Base-by-base conservation (phyloP, 768 basidiomycete species). In the Albatrellus ellisii region DNA sequence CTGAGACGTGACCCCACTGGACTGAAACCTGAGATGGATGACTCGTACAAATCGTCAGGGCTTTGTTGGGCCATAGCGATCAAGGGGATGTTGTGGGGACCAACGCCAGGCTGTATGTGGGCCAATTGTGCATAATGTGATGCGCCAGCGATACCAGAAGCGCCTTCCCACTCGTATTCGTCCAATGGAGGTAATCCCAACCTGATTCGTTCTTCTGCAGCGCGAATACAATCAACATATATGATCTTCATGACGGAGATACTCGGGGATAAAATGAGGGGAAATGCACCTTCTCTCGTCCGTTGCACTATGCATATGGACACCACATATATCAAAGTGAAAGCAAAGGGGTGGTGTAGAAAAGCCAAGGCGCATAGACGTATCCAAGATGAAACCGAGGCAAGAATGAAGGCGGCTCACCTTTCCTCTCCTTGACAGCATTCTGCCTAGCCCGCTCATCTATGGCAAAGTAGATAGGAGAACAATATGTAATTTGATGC, bases 391-490 rank as follows among this genome's bases (percentile, higher is more conserved):
- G 39, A 39, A 45, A 52, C 36, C 50, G 58, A 61, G 59, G 56
- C 55, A 53, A 56, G 62, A 61, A 53, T 33, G 44, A 48, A 44
- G 51, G 52, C 48, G 49, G 69, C 88, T 82, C 66, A 91, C 90
- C 91, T 83, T 79, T 82, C 52, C 83, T 78, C 56, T 86, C 83
- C 51, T 65, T 71, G 20, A 77, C 79, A 37, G 68, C 63, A 34
- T 70, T 66, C 52, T 69, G 71, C 47, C 75, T 70, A 21, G 75
- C 72, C 49, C 79, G 72, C 55, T 87, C 79, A 56, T 82, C 89
- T 86, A 52, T 49, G 39, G 34, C 31, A 18, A 39, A 28, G 28
- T 11, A 33, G 38, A 41, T 21, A 40, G 35, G 10, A 26, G 35
- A 37, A 21, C 9, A 10, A 26, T 22, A 6, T 27, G 32, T 21